Base-by-base conservation (phyloP, 192 early-diverging fungal species). In the Rhizophagus sp. region DNA sequence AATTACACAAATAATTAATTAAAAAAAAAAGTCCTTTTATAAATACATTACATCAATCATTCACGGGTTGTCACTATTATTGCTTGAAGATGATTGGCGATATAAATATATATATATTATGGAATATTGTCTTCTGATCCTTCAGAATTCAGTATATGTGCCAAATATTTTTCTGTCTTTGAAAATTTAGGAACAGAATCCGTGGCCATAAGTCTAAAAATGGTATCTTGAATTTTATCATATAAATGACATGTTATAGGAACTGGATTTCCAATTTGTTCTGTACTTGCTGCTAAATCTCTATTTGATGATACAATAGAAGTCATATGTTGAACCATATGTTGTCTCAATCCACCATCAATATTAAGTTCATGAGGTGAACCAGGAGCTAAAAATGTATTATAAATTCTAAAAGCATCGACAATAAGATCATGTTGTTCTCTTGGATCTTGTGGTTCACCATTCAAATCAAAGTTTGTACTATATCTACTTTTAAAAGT, bases 181-280 rank as follows among this genome's bases (percentile, higher is more conserved):
- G 88, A 82, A 81, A 94, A 94, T 81, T 93, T 94, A 2, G 93
- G 92, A 30, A 94, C 88, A 30, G 92, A 94, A 75, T 94, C 93
- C 3, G 88, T 88, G 2, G 93, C 91, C 90, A 94, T 90, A 12
- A 94, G 81, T 39, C 87, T 78, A 83, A 91, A 95, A 67, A 95
- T 92, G 62, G 94, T 91, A 6, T 92, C 89, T 72, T 94, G 86
- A 11, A 90, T 88, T 30, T 78, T 73, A 52, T 91, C 88, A 82
- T 92, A 92, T 81, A 93, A 82, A 52, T 79, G 36, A 64, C 30
- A 27, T n/a, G 73, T 75, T 33, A 75, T 65, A 33, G 34, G 25
- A 50, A 12, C 44, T 47, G 44, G 44, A 47, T 47, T 47, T 11
- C 11, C 44, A 12, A 12, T 12, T 47, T 47, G 44, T 12, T 47